Base-by-base conservation (phyloP, 1,284 basidiomycete species). In the Leccinum pachyderme region DNA sequence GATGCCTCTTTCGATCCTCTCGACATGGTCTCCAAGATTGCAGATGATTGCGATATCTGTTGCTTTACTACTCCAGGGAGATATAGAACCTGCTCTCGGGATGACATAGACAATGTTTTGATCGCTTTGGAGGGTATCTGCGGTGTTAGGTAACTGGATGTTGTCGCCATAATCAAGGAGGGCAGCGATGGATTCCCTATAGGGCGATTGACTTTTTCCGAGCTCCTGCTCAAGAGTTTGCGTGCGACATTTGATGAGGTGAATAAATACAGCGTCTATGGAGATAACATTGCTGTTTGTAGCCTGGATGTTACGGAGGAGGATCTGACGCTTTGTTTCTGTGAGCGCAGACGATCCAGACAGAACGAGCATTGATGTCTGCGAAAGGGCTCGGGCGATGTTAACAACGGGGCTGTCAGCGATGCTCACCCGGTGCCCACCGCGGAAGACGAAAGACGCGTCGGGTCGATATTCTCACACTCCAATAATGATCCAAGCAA, bases 21-120 rank as follows among this genome's bases (percentile, higher is more conserved):
- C 80, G 50, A 98, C 77, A 56, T 86, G 76, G 5, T 75, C 69
- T 8, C 78, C 82, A 7, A 98, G 82, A 49, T 86, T 88, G 74
- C 96, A 98, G 59, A 95, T 85, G 24, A 77, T 75, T n/a, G 93
- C 83, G 57, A 98, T 98, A 69, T 98, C 95, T 2, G 95, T 97
- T 3, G 96, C 96, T 74, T 98, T 98, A 75, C 91, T 95, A 7
- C 95, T 97, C 96, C 96, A 98, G 1, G 96, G 92, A 22, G 90
- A 92, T 68, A 94, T 87, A 32, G 89, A 88, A 4, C 87, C 89
- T 9, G 79, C 79, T 58, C 94, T 77, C n/a, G 94, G 94, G 8
- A 90, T 74, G 37, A 95, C 83, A 69, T 85, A 95, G 29, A 86
- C 73, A 7, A 86, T 73, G 49, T 83, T 82, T 41, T 67, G 62